Conservation (phyloP, 1,284 basidiomycete genomes). For the Malassezia obtusa region DNA sequence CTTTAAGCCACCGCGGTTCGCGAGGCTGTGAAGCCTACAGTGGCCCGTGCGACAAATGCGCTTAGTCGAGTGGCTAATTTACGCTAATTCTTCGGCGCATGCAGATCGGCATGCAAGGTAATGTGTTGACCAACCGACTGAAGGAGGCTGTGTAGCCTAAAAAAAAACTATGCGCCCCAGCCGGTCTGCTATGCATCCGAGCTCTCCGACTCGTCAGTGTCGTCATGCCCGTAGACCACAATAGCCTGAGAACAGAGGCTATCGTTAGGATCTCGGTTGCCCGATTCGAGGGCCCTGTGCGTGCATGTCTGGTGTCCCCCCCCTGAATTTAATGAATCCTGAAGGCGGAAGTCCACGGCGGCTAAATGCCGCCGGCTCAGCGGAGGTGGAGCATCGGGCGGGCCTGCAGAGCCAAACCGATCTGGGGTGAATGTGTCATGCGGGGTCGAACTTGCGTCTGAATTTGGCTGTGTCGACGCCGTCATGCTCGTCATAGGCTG, state of each 20-base stretch:
- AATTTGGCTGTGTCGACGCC: not conserved
- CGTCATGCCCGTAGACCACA: conserved; percentile 43
- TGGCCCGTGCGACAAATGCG: conserved; percentile 1
- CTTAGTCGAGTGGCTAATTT: not conserved
- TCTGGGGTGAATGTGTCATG: conserved; percentile 28
- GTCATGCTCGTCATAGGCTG: not conserved
- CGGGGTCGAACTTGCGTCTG: too few species aligned
- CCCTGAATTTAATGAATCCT: not conserved
- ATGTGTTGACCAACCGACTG: not conserved
- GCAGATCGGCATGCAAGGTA: conserved; percentile 2
- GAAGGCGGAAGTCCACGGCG: conserved; percentile 36
- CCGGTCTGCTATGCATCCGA: not conserved
- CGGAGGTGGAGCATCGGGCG: conserved; percentile 33
- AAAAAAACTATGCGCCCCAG: not conserved
- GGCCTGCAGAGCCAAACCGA: conserved; percentile 36
- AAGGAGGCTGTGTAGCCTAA: too few species aligned
- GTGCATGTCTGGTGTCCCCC: not conserved
- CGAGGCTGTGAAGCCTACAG: not conserved
- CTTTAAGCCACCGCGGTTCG: not conserved
- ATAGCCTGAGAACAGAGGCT: conserved; percentile 17
- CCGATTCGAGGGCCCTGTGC: not conserved
- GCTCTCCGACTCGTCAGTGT: conserved; percentile 20
- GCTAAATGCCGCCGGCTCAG: conserved; percentile 38
- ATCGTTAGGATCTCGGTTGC: not conserved
- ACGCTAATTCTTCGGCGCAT: not conserved